These are phyloP conservation scores for Quercus rubra DNA, from an alignment of 306 rosid species.

Conservation along the genomic window DNA sequence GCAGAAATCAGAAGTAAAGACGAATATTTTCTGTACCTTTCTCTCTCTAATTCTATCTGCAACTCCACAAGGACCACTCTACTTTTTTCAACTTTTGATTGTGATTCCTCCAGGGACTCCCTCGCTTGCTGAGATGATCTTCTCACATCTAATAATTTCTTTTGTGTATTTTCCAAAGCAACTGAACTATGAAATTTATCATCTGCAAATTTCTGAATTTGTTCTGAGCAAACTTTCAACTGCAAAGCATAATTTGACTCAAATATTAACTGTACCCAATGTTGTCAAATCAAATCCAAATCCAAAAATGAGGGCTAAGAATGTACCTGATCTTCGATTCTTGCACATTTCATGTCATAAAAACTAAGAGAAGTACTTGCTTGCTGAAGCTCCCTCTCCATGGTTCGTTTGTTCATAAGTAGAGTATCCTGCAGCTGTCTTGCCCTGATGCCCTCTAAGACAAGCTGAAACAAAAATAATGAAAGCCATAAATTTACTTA, in stretches of 20 bases:
- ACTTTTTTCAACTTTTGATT: slow-evolving; percentile 49
- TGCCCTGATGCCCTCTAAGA: slow-evolving; percentile 77
- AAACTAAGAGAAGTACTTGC: slow-evolving; percentile 57
- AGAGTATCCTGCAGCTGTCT: slow-evolving; percentile 64
- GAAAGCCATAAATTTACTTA: background rate
- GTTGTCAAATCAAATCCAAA: slow-evolving; percentile 7
- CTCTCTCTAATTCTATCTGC: slow-evolving; percentile 74
- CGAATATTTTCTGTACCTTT: slow-evolving; percentile 50
- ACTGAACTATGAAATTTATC: slow-evolving; percentile 55
- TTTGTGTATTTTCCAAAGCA: slow-evolving; percentile 54
- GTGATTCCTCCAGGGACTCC: slow-evolving; percentile 57
- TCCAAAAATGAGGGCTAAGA: slow-evolving; percentile 8
- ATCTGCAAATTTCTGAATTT: slow-evolving; percentile 50
- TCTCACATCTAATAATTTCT: slow-evolving; percentile 57
- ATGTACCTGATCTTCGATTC: slow-evolving; percentile 82
- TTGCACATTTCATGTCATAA: slow-evolving; percentile 62
- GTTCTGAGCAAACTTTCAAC: slow-evolving; percentile 74
- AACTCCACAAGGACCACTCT: slow-evolving; percentile 53
- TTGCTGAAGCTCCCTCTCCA: slow-evolving; percentile 73
- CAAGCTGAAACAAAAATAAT: slow-evolving; percentile 57
- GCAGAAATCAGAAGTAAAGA: background rate
- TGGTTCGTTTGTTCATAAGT: slow-evolving; percentile 50
- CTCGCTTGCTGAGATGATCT: slow-evolving; percentile 59
- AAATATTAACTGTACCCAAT: background rate
- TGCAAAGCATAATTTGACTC: slow-evolving; percentile 38